Percentiles rank a stretch among this genome's conserved stretches.
These are phyloP conservation scores for Aphanomyces stellatus DNA, from an alignment of 352 stramenopile genomes.

Conservation along the genomic window DNA sequence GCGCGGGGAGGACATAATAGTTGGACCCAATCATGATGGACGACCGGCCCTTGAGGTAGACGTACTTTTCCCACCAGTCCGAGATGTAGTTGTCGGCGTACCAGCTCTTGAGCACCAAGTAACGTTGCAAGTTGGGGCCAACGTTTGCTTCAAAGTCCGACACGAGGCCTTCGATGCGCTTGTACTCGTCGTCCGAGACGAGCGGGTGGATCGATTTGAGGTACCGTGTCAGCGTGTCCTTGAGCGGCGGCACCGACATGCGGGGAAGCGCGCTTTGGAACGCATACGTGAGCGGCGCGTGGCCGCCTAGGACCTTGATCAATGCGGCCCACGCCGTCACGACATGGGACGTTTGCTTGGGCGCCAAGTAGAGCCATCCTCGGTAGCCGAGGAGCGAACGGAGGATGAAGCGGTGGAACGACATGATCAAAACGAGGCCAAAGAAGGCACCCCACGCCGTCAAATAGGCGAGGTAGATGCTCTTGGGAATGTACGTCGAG, in stretches of 20 bases:
- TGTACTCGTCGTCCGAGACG: conserved; percentile 80
- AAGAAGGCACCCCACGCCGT: conserved; percentile 73
- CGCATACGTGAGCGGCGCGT: conserved; percentile 79
- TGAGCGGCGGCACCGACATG: conserved; percentile 88
- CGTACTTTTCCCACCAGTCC: conserved; percentile 88
- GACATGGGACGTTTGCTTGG: conserved; percentile 52
- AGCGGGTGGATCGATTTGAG: conserved; percentile 90
- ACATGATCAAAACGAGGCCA: conserved; percentile 78
- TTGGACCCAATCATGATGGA: conserved; percentile 90
- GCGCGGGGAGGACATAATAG: conserved; percentile 83
- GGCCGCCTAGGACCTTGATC: conserved; percentile 76
- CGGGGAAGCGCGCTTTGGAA: conserved; percentile 88
- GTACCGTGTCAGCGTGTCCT: conserved; percentile 89
- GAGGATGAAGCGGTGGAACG: conserved; percentile 71
- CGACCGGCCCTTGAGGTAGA: conserved; percentile 80
- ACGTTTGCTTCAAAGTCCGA: conserved; percentile 82
- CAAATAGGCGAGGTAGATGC: conserved; percentile 77
- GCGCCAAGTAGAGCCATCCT: conserved; percentile 77
- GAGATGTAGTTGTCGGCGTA: conserved; percentile 86
- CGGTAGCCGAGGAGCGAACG: conserved; percentile 79
- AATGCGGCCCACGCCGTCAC: conserved; percentile 64
- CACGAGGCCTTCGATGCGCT: conserved; percentile 73
- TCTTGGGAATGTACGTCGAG: conserved; percentile 41
- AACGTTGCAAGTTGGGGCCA: conserved; percentile 85
- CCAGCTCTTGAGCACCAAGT: conserved; percentile 86